phyloP scores from a whole-genome alignment of 495 filamentous ascomycete genomes.

The Xylaria sp. region DNA sequence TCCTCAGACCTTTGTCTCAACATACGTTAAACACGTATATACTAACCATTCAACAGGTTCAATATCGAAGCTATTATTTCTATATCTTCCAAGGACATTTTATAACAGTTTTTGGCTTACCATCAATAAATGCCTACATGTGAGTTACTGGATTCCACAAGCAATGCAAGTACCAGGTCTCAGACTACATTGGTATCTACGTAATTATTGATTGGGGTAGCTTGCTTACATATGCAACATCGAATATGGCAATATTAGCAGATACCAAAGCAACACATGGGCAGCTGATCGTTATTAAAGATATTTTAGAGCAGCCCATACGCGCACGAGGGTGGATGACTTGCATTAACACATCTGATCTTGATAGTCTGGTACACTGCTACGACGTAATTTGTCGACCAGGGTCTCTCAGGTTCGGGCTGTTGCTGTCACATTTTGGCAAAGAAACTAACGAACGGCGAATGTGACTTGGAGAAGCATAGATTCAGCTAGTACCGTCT shows the following conservation, averaged over 20 bases:
- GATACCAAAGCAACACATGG: background rate
- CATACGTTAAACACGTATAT: background rate
- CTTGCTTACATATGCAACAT: background rate
- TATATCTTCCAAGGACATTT: background rate
- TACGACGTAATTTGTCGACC: constrained; percentile 4
- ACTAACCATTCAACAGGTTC: background rate
- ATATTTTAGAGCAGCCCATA: background rate
- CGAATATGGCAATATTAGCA: constrained; percentile 4
- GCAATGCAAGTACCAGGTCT: no score
- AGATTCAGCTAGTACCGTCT: background rate
- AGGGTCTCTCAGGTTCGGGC: background rate
- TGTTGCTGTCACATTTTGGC: constrained; percentile 5
- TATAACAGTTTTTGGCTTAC: background rate
- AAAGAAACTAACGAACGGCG: background rate
- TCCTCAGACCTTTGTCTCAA: background rate
- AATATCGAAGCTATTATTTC: background rate
- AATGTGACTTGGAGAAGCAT: background rate
- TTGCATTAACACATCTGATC: background rate
- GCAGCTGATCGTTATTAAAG: constrained; percentile 5
- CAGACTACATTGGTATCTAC: background rate
- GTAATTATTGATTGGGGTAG: background rate
- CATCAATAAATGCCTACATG: no score
- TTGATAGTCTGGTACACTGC: background rate
- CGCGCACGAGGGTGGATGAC: background rate
- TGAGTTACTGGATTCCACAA: no score